phyloP scores from a whole-genome alignment of 768 basidiomycete species.

The Auricularia heimuer region DNA sequence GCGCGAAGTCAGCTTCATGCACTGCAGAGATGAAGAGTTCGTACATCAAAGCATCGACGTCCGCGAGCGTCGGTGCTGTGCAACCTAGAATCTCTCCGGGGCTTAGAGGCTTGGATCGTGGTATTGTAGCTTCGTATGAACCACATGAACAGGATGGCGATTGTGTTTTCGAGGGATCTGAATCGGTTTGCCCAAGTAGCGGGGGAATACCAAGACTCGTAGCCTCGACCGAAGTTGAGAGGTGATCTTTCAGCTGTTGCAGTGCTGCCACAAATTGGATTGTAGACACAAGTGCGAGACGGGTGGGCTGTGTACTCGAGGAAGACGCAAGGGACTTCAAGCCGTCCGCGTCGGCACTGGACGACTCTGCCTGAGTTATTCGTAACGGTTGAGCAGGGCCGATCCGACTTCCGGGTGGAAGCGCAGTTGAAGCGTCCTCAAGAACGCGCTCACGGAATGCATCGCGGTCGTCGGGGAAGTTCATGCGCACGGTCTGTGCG shows the following conservation, averaged over 20 bases:
- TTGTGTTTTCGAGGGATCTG: slow-evolving; percentile 6
- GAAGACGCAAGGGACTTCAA: neutral
- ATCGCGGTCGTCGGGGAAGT: slow-evolving; percentile 71
- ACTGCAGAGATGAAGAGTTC: slow-evolving; percentile 17
- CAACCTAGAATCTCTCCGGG: slow-evolving; percentile 97
- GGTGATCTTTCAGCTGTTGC: slow-evolving; percentile 74
- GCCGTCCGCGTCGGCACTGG: slow-evolving; percentile 1
- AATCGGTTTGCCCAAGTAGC: neutral
- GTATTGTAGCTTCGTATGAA: slow-evolving; percentile 66
- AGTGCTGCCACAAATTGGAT: slow-evolving; percentile 96
- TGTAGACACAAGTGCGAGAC: slow-evolving; percentile 87
- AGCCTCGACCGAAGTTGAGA: slow-evolving; percentile 30
- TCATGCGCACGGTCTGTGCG: slow-evolving; percentile 71
- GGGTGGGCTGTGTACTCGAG: slow-evolving; percentile 37
- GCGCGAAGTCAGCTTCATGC: neutral
- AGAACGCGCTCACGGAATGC: slow-evolving; percentile 58
- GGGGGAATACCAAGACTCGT: slow-evolving; percentile 5
- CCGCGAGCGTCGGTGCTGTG: slow-evolving; percentile 74
- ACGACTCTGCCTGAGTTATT: slow-evolving; percentile 39
- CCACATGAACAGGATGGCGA: slow-evolving; percentile 39
- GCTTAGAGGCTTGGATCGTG: slow-evolving; percentile 82
- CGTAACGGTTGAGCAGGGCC: slow-evolving; percentile 38
- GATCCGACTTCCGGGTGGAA: slow-evolving; percentile 38
- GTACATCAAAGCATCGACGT: slow-evolving; percentile 87
- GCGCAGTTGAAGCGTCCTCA: slow-evolving; percentile 33